These are phyloP conservation scores for Coleophoma cylindrospora DNA, from an alignment of 2,329 filamentous ascomycete species.

Conservation along the genomic window DNA sequence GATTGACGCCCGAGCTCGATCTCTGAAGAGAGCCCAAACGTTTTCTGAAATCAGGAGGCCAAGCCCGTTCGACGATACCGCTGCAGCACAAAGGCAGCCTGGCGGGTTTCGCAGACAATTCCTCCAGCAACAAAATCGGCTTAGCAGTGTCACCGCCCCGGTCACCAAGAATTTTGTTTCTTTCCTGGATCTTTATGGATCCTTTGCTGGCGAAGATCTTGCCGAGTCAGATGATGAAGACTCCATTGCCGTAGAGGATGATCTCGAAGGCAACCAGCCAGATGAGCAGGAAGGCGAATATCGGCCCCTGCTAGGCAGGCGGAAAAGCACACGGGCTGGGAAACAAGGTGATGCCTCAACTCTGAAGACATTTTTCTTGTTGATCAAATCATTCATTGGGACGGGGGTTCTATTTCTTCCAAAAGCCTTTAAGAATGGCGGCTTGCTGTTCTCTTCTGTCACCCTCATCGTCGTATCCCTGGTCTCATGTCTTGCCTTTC, in stretches of 20 bases:
- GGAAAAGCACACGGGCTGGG: constrained; percentile 57
- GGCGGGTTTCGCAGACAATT: constrained; percentile 51
- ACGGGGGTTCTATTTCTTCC: constrained; percentile 91
- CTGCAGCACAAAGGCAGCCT: constrained; percentile 40
- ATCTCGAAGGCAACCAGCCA: constrained; percentile 52
- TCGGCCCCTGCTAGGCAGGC: constrained; percentile 66
- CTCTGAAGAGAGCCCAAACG: constrained; percentile 56
- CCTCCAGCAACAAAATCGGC: constrained; percentile 27
- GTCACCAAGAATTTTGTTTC: constrained; percentile 90
- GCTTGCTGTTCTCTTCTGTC: constrained; percentile 90
- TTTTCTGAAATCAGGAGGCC: constrained; percentile 50
- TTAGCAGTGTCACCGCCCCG: constrained; percentile 43
- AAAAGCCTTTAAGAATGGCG: constrained; percentile 86
- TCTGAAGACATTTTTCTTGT: constrained; percentile 75
- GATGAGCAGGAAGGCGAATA: constrained; percentile 64
- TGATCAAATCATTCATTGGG: constrained; percentile 94
- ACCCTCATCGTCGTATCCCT: constrained; percentile 84
- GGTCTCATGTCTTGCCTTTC: constrained; percentile 89
- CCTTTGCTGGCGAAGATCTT: constrained; percentile 92
- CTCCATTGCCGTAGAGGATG: constrained; percentile 37
- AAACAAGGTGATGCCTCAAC: constrained; percentile 68
- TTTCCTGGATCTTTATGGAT: constrained; percentile 87
- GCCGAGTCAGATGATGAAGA: constrained; percentile 58
- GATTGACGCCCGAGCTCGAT: constrained; percentile 54
- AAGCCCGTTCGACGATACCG: constrained; percentile 30